Percentiles rank a stretch among this genome's conserved stretches.
phyloP scores from a whole-genome alignment of 495 filamentous ascomycete genomes.

The Talaromyces wortmannii region DNA sequence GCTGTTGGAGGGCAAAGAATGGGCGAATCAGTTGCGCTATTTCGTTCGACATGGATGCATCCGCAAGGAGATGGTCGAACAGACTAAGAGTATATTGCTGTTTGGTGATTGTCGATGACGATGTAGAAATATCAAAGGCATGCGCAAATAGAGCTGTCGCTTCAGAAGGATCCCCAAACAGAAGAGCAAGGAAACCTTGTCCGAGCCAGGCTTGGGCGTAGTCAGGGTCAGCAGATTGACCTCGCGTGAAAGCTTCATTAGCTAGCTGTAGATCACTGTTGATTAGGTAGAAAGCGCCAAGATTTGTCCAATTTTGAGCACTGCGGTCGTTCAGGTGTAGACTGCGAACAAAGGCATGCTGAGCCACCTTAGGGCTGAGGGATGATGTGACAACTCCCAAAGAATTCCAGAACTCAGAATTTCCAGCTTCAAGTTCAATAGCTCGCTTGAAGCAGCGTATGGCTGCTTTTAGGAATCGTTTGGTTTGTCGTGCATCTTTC shows the following conservation, averaged over 20 bases:
- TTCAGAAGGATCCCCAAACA: constrained; percentile 65
- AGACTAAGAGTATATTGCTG: constrained; percentile 68
- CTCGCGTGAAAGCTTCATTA: constrained; percentile 80
- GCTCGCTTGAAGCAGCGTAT: constrained; percentile 93
- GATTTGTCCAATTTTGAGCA: constrained; percentile 80
- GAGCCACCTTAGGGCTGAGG: constrained; percentile 79
- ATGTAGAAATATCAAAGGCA: constrained; percentile 84
- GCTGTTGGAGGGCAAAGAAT: constrained; percentile 80
- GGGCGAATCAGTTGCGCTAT: constrained; percentile 62
- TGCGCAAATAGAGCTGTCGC: constrained; percentile 86
- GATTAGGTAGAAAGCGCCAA: constrained; percentile 78
- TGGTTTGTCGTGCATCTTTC: constrained; percentile 33
- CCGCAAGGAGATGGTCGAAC: constrained; percentile 68
- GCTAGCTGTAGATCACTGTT: constrained; percentile 78
- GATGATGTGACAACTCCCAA: constrained; percentile 82
- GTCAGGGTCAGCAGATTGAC: constrained; percentile 90
- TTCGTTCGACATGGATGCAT: constrained; percentile 48
- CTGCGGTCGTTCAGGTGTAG: constrained; percentile 86
- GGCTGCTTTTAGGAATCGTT: constrained; percentile 68
- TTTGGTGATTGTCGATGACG: constrained; percentile 62
- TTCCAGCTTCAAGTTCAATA: constrained; percentile 92
- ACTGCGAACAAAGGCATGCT: constrained; percentile 91
- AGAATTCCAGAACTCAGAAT: constrained; percentile 96
- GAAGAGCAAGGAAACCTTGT: constrained; percentile 76
- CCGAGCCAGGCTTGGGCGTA: constrained; percentile 91